A percentile compares a stretch with the other conserved stretches of the same genome.
phyloP scores from a whole-genome alignment of 768 basidiomycete species.

The Tricholomella constricta region DNA sequence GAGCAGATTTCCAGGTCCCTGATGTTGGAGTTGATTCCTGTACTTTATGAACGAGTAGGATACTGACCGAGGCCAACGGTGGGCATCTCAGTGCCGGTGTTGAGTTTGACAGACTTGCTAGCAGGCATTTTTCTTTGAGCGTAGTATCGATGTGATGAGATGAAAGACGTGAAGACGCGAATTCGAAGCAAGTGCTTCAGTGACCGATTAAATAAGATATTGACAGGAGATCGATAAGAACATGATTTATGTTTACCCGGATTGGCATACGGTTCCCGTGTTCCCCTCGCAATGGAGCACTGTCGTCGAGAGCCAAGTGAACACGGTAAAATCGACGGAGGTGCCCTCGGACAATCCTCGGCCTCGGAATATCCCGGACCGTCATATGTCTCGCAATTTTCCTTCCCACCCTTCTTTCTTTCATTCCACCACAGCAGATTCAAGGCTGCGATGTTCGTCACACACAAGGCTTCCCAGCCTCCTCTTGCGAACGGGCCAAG shows the following conservation, averaged over 20 bases:
- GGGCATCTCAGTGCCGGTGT: conserved; percentile 79
- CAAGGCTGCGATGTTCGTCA: conserved; percentile 73
- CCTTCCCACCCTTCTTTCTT: not conserved
- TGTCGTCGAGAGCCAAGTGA: too few species aligned
- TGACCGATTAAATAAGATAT: not conserved
- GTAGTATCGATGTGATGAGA: not conserved
- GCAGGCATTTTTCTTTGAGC: conserved; percentile 52
- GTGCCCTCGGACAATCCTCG: too few species aligned
- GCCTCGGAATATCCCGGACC: not conserved
- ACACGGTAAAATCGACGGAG: too few species aligned
- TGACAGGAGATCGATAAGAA: conserved; percentile 16
- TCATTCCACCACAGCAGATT: conserved; percentile 29
- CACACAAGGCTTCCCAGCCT: conserved; percentile 44
- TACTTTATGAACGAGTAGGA: not conserved
- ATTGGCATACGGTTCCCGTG: not conserved
- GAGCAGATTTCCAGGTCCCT: conserved; percentile 81
- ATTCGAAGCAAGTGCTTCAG: too few species aligned
- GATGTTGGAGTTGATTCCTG: not conserved
- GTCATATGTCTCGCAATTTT: not conserved
- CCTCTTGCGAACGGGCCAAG: conserved; percentile 75
- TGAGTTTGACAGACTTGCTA: conserved; percentile 56
- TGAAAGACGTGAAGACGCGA: not conserved
- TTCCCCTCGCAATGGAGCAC: not conserved
- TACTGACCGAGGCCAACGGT: conserved; percentile 63
- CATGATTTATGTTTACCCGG: conserved; percentile 19